Conservation (phyloP, 1,139 yeast genomes). For the Saccharomyces hybrid region DNA sequence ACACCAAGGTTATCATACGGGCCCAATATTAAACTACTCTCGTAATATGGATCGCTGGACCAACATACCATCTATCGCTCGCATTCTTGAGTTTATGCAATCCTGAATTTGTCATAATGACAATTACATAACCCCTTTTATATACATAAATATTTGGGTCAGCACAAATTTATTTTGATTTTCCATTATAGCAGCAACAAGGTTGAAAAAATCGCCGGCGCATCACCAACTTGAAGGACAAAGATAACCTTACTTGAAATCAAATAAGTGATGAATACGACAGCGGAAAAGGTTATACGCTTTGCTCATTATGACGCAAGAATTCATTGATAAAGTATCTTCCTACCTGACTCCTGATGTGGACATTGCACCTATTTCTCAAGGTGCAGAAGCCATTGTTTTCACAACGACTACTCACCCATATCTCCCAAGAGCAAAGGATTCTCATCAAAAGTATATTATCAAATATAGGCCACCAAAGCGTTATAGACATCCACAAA, state of each 20-base stretch:
- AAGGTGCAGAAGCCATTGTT: constrained; percentile 94
- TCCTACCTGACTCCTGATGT: constrained; percentile 39
- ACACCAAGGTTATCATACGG: constrained; percentile 15
- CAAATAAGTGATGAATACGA: neutral
- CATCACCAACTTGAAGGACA: neutral
- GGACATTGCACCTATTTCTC: constrained; percentile 55
- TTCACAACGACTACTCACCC: constrained; percentile 64
- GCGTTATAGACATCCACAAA: constrained; percentile 76
- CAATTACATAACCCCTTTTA: neutral
- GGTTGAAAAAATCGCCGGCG: neutral
- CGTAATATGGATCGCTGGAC: constrained; percentile 7
- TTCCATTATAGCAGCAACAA: neutral
- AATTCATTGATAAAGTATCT: constrained; percentile 36
- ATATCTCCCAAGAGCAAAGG: constrained; percentile 36
- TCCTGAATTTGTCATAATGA: neutral
- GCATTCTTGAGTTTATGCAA: constrained; percentile 4
- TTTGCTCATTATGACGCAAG: constrained; percentile 30
- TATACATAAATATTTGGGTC: neutral
- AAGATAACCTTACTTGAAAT: neutral
- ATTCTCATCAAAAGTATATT: constrained; percentile 38
- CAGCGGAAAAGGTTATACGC: neutral
- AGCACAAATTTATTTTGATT: neutral
- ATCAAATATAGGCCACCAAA: constrained; percentile 86
- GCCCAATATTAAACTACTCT: constrained; percentile 10
- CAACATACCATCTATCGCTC: constrained; percentile 1